Evolutionary conservation across 179 eudicot genomes (phyloP).

Genomic region (Nepenthes alata): DNA sequence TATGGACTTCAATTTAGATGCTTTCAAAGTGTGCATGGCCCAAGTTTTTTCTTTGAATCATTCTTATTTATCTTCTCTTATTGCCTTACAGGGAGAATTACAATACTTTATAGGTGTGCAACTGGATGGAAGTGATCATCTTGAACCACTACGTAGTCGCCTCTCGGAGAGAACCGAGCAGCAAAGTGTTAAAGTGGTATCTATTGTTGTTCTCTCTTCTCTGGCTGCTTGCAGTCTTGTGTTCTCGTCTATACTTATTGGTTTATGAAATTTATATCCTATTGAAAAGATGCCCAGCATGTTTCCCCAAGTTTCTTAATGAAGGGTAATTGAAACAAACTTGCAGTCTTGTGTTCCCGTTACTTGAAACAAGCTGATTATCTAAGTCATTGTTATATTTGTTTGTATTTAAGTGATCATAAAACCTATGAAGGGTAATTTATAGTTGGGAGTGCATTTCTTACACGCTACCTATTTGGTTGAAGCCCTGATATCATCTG

Average conservation of each 20-base stretch:
- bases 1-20: background rate
- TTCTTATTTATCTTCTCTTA: constrained; percentile 7
- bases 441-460: too few relatives aligned
- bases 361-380: too few relatives aligned
- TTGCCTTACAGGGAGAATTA: constrained; percentile 30
- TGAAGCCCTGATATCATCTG: too few relatives aligned
- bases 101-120: constrained; percentile 50
- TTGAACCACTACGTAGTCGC: constrained; percentile 41
- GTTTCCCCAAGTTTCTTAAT: too few relatives aligned
- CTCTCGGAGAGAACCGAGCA: constrained; percentile 34
- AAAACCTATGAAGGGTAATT: too few relatives aligned
- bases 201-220: background rate
- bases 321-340: too few relatives aligned
- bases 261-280: background rate
- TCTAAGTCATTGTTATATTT: too few relatives aligned
- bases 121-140: constrained; percentile 41
- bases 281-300: too few relatives aligned
- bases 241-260: background rate
- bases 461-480: too few relatives aligned
- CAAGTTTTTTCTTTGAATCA: background rate
- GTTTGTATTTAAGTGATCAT: too few relatives aligned
- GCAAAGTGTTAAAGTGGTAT: constrained; percentile 35
- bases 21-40: background rate
- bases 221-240: background rate
- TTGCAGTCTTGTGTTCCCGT: too few relatives aligned